Evolutionary conservation across 169 alveolate species (phyloP).

Genomic region (Plasmodium malariae): DNA sequence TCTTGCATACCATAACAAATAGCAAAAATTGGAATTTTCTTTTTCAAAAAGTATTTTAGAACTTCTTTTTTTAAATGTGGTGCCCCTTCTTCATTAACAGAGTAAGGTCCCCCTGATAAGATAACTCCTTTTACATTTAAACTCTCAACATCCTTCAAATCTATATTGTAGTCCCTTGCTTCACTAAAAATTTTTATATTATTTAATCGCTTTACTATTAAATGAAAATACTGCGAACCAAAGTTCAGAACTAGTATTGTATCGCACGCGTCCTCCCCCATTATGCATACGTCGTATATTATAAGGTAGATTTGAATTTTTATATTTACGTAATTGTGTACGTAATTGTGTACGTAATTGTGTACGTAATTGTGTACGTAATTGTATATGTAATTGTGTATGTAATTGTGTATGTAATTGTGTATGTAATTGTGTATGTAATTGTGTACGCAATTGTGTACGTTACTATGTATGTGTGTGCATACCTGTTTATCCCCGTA

Average conservation of each 20-base stretch:
- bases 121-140: slow-evolving; percentile 83
- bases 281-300: no score
- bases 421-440: no score
- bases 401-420: no score
- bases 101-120: slow-evolving; percentile 83
- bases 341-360: no score
- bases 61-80: slow-evolving; percentile 75
- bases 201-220: slow-evolving; percentile 80
- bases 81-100: slow-evolving; percentile 78
- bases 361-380: no score
- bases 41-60: slow-evolving; percentile 64
- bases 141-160: slow-evolving; percentile 65
- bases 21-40: slow-evolving; percentile 82
- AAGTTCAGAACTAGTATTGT: slow-evolving; percentile 80
- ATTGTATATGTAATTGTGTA: no score
- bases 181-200: slow-evolving; percentile 81
- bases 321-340: no score
- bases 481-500: no score
- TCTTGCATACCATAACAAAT: slow-evolving; percentile 84
- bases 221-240: slow-evolving; percentile 83
- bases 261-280: slow-evolving; percentile 51
- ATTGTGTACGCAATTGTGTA: no score
- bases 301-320: no score
- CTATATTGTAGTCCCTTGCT: slow-evolving; percentile 77
- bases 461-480: no score